Evolutionary conservation across 2,329 filamentous ascomycete species (phyloP), one percentile per base, ranked within the genome.

Genomic region (Neopestalotiopsis sp.): DNA sequence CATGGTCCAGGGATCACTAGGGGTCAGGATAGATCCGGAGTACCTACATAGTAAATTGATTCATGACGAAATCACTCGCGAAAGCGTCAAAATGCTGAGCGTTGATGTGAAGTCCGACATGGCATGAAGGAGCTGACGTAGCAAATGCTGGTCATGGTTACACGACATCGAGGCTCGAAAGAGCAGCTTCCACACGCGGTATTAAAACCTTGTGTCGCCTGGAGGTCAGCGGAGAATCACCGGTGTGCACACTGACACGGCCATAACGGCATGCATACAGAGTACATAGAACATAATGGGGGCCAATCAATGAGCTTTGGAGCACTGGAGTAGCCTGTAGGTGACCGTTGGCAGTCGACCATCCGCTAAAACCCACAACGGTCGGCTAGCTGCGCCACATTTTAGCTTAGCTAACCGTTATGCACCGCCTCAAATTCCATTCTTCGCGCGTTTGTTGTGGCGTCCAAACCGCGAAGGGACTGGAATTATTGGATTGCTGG

Each of bases 401-500:
- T 3, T 34, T 10, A 38, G 34, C 34, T 38, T 1, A 38, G 34
- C 34, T 1, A 1, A 0, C 24, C 24, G 24, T 28, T 24, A 7
- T 56, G 49, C 49, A 56, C 49, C 49, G 49, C 49, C 49, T 5
- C 49, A 56, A 24, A n/a, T 30, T 34, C 57, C 20, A 59, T 30
- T 28, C 24, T 17, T 17, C 45, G 45, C 57, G 57, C 57, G 59
- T 40, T 62, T 17, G 59, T 34, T 40, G 59, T 62, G 5, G 13
- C 14, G 28, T 34, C 14, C n/a, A 40, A 53, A 20, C 45, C 45
- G 45, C 45, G 45, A 34, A 40, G 34, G 17, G 24, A 28, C 24
- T 28, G 24, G 57, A 59, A 59, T 59, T 59, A 59, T 59, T 59
- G 57, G 49, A 28, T 30, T 24, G 57, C 57, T 28, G 57, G 34